Evolutionary conservation across 2,329 filamentous ascomycete species (phyloP).

Genomic region (Hypoxylon sp.): DNA sequence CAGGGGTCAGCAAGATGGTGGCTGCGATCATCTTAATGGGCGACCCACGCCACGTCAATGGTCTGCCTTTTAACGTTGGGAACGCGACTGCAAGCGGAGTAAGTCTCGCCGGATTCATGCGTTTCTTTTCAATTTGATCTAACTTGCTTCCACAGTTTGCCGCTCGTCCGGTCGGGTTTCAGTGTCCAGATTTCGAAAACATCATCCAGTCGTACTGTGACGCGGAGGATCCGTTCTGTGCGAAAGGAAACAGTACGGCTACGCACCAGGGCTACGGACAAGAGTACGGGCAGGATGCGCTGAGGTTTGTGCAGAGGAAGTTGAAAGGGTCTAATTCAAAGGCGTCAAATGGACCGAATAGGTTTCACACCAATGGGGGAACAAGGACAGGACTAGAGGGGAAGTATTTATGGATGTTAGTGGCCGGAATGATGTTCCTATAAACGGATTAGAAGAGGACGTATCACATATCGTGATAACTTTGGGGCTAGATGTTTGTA

Average conservation of each 20-base stretch:
- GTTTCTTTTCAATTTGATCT: neutral
- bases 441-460: neutral
- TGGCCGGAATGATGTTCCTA: constrained; percentile 19
- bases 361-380: constrained; percentile 6
- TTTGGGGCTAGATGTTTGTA: neutral
- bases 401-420: constrained; percentile 16
- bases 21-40: constrained; percentile 74
- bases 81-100: constrained; percentile 70
- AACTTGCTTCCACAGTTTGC: constrained; percentile 64
- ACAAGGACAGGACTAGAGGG: neutral
- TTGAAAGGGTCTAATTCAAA: constrained; percentile 47
- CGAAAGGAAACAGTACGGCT: constrained; percentile 67
- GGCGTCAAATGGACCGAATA: constrained; percentile 5
- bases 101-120: constrained; percentile 51
- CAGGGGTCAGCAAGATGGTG: constrained; percentile 64
- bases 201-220: constrained; percentile 73
- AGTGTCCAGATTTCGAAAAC: constrained; percentile 65
- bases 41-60: constrained; percentile 67
- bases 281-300: constrained; percentile 70
- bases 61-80: constrained; percentile 70
- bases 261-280: constrained; percentile 71
- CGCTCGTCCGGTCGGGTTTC: constrained; percentile 68
- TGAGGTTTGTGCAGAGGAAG: constrained; percentile 70
- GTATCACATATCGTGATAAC: neutral
- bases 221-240: constrained; percentile 72